A percentile compares a stretch with the other conserved stretches of the same genome.
Evolutionary conservation across 1,284 basidiomycete species (phyloP).

Genomic region (Ustilago bromivora): DNA sequence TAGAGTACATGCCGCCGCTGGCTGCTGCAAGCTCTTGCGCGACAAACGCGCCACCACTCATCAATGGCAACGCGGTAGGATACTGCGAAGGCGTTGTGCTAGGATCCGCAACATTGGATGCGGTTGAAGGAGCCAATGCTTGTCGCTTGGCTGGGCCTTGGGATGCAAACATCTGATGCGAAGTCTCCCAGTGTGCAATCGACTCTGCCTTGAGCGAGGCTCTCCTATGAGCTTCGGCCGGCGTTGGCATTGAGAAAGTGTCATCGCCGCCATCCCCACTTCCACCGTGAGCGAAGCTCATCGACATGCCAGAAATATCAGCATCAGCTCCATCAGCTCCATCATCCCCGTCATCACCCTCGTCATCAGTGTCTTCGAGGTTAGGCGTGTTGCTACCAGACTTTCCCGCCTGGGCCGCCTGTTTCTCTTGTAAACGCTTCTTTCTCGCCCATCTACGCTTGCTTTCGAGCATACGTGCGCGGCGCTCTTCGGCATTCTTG

Average conservation of each 20-base stretch:
- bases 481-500: slow-evolving; percentile 72
- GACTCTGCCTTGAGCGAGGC: slow-evolving; percentile 19
- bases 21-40: slow-evolving; percentile 18
- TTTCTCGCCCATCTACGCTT: slow-evolving; percentile 74
- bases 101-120: slow-evolving; percentile 36
- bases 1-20: slow-evolving; percentile 21
- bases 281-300: slow-evolving; percentile 23
- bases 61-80: slow-evolving; percentile 12
- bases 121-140: slow-evolving; percentile 24
- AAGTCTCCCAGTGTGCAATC: slow-evolving; percentile 10
- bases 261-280: slow-evolving; percentile 29
- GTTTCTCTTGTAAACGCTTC: slow-evolving; percentile 69
- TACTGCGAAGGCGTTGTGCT: slow-evolving; percentile 22
- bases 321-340: slow-evolving; percentile 45
- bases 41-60: slow-evolving; percentile 11
- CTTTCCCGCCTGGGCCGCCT: slow-evolving; percentile 38
- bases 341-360: slow-evolving; percentile 34
- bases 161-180: slow-evolving; percentile 25
- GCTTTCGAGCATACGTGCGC: slow-evolving; percentile 72
- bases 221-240: slow-evolving; percentile 16
- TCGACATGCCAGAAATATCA: slow-evolving; percentile 44
- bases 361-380: slow-evolving; percentile 35
- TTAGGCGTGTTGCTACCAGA: slow-evolving; percentile 40
- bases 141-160: slow-evolving; percentile 34
- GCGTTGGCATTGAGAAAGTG: slow-evolving; percentile 15